Evolutionary conservation across 2,329 filamentous ascomycete genomes (phyloP), one percentile per base, ranked within the genome.

Genomic region (Dothidotthia symphoricarpi): DNA sequence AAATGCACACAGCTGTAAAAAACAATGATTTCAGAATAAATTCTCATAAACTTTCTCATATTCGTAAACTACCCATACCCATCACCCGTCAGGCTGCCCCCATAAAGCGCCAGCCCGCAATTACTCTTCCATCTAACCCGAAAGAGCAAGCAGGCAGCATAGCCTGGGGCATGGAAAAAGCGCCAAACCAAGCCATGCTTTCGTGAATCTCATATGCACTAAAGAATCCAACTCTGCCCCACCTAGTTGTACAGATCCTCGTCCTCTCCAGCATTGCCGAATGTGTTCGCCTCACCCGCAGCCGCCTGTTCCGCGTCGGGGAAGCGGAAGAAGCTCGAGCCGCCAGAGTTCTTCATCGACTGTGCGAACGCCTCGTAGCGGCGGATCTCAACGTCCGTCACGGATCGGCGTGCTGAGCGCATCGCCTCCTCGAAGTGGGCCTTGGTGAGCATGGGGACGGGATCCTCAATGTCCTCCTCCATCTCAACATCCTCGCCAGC

Each of bases 361-460:
- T 97, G 91, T 27, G 91, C 87, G 62, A 98, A 98, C 4, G 93
- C 91, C 78, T 98, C 93, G 74, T 98, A 98, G 45, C 91, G 85
- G 64, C 93, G 86, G 61, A 98, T 95, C 78, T 98, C 93, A 15
- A 97, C 91, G 56, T 98, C 93, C 40, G 82, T 90, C 55, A 98
- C 93, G 17, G 93, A 97, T 66, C 87, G 83, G 69, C 93, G 86
- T 49, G 93, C 93, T 70, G 85, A 84, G 69, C 86, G 83, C 93
- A 98, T 98, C 29, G 93, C 93, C 78, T 98, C 93, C 76, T 97
- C 91, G 66, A 98, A 98, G 74, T 98, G 93, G 41, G 85, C 86
- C 74, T 88, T 93, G 59, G 93, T 97, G 42, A 98, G 82, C 72
- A 96, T 86, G 11, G 93, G 93, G 26, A 98, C 93, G 30, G 91